phyloP scores from a whole-genome alignment of 176 grass and related monocot genomes.

The Eleusine indica region DNA sequence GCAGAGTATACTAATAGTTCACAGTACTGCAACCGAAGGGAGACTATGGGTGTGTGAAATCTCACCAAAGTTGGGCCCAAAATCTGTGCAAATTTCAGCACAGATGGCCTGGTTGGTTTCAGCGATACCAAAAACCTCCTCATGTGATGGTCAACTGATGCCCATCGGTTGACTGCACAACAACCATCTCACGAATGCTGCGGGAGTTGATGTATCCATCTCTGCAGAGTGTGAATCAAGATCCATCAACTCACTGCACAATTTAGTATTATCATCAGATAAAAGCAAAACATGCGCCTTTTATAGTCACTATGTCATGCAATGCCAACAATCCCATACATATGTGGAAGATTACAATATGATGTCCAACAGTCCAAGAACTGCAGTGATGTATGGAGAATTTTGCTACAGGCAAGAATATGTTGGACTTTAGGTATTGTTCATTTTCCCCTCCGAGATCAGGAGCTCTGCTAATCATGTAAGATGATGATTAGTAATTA shows the following conservation, averaged over 20 bases:
- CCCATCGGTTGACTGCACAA: slow-evolving; percentile 71
- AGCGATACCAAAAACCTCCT: slow-evolving; percentile 84
- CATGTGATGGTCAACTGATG: slow-evolving; percentile 72
- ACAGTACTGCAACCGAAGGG: neutral
- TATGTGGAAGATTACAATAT: neutral
- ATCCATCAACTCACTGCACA: slow-evolving; percentile 10
- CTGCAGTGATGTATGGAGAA: neutral
- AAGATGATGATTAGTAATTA: neutral
- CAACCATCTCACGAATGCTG: slow-evolving; percentile 63
- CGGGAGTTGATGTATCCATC: slow-evolving; percentile 87
- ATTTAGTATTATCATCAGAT: neutral
- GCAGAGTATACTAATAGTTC: neutral
- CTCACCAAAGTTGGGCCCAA: slow-evolving; percentile 82
- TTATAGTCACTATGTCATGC: neutral
- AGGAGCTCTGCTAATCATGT: neutral
- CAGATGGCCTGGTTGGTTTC: slow-evolving; percentile 67
- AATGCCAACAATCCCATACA: neutral
- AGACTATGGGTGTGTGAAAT: neutral
- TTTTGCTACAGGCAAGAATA: neutral
- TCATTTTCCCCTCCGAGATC: neutral
- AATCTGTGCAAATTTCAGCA: slow-evolving; percentile 84
- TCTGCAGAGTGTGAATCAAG: slow-evolving; percentile 30
- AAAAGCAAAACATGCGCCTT: neutral
- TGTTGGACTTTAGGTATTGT: neutral
- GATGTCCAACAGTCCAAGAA: neutral